Evolutionary conservation across 148 eudicot genomes (phyloP), one percentile per base, ranked within the genome.

Genomic region (Polygonum aviculare): DNA sequence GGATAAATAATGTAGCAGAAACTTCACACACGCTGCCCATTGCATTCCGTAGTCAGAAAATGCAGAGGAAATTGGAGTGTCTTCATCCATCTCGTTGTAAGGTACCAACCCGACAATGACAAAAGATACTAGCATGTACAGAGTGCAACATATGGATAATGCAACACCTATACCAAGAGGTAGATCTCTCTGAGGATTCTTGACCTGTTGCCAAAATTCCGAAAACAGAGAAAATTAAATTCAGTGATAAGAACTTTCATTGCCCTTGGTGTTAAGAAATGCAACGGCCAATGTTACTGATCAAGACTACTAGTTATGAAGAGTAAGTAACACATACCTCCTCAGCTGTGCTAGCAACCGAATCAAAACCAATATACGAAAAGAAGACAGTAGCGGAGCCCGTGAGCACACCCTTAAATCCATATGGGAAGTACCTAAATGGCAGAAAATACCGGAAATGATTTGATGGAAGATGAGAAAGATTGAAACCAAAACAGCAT

Each of bases 41-140:
- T 88, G 80, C 86, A 90, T 80, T 55, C 90, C 94, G 44, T 85
- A 73, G 79, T 82, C 80, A 78, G 94, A 81, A 76, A 90, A 90
- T 54, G 91, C 91, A 15, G 91, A 88, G 38, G 94, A 86, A 60
- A 90, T 90, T 38, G 94, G 94, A 16, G 94, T 90, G 78, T 90
- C 91, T 18, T 84, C 86, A 82, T 90, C 83, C 80, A 90, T 75
- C 36, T 75, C 82, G 75, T 73, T 81, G 79, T 87, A 90, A 22
- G 94, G 94, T 51, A 90, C 94, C 50, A 90, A 65, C 54, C 94
- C 94, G 83, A 88, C 84, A 54, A 90, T 79, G 77, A 90, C 88
- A 51, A 87, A 76, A 39, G 93, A 90, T 35, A 86, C 88, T 74
- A 88, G 78, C 94, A 90, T 90, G 74, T 88, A 88, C 52, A 88